Evolutionary conservation across 1,284 basidiomycete genomes (phyloP).

Genomic region (Papiliotrema flavescens): DNA sequence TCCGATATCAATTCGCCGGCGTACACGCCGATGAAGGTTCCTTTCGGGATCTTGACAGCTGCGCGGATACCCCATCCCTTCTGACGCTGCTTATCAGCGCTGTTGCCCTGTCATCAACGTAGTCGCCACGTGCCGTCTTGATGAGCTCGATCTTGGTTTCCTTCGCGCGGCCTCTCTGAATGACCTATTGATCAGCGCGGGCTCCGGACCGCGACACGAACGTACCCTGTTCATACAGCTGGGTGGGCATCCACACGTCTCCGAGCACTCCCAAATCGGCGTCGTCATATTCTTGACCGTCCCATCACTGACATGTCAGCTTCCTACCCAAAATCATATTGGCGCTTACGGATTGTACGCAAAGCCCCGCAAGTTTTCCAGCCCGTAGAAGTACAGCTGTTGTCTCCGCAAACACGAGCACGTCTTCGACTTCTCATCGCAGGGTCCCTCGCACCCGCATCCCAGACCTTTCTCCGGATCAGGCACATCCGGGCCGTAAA

Average conservation of each 20-base stretch:
- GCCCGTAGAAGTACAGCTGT: slow-evolving; percentile 48
- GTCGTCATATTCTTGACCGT: slow-evolving; percentile 55
- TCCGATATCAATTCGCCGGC: slow-evolving; percentile 76
- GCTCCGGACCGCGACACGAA: slow-evolving; percentile 7
- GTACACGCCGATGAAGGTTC: slow-evolving; percentile 77
- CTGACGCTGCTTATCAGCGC: slow-evolving; percentile 23
- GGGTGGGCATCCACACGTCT: slow-evolving; percentile 71
- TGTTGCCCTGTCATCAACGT: not conserved
- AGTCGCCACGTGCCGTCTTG: slow-evolving; percentile 26
- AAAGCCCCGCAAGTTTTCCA: slow-evolving; percentile 55
- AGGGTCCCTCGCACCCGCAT: slow-evolving; percentile 69
- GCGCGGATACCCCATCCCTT: slow-evolving; percentile 83
- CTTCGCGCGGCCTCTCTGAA: slow-evolving; percentile 70
- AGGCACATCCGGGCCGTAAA: slow-evolving; percentile 64
- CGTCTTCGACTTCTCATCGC: slow-evolving; percentile 63
- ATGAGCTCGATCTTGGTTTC: slow-evolving; percentile 66
- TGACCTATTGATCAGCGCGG: slow-evolving; percentile 56
- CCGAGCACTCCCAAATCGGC: slow-evolving; percentile 84
- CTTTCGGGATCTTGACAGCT: slow-evolving; percentile 60
- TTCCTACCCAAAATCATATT: not conserved
- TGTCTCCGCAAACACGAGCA: slow-evolving; percentile 68
- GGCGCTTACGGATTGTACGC: slow-evolving; percentile 55
- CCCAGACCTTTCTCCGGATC: slow-evolving; percentile 63
- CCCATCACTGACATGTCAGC: slow-evolving; percentile 47
- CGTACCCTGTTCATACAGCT: slow-evolving; percentile 76